Evolutionary conservation across 2,329 filamentous ascomycete species (phyloP), one percentile per base, ranked within the genome.

Genomic region (Teratosphaeria destructans): DNA sequence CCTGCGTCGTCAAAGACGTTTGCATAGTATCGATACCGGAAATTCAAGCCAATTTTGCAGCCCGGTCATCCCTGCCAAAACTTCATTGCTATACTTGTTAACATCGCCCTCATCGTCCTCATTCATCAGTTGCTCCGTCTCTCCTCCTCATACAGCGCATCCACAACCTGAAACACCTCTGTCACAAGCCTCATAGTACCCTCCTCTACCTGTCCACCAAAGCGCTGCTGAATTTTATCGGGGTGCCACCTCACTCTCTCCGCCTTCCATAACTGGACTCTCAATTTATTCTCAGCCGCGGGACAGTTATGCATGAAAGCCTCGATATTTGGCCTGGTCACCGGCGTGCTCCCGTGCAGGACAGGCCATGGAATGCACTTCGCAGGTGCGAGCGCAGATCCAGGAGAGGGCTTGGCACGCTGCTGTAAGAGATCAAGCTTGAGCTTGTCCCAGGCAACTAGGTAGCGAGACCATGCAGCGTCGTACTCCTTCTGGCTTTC

Each of bases 201-300:
- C 27, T 84, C 80, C 55, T 92, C 87, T 55, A 95, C 84, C 14
- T 80, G 78, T 0, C 82, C 84, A 3, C 90, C 89, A 61, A 95
- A 86, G 57, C 85, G 84, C 76, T 96, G 94, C 77, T 96, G 90
- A 59, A 97, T 88, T 79, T 97, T 99, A 76, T 99, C 94, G 3
- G 94, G 94, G 77, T 99, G 94, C 94, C 94, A 99, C 16, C 91
- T 82, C 19, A 97, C 86, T 57, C 94, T 84, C 77, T 99, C 94
- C 5, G 84, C 78, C 74, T 95, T 96, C 57, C 97, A 78, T 5
- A 81, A 72, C 53, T 80, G 77, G 14, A 75, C 58, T 23, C 82
- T 61, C 2, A 58, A 57, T 23, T 61, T 62, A 1, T 59, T 66
- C 7, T 62, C 61, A 5, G 55, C 57, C 27, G 63, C 61, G 7